These are phyloP conservation scores for Leccinum broughii DNA, from an alignment of 768 basidiomycete species.

Conservation along the genomic window DNA sequence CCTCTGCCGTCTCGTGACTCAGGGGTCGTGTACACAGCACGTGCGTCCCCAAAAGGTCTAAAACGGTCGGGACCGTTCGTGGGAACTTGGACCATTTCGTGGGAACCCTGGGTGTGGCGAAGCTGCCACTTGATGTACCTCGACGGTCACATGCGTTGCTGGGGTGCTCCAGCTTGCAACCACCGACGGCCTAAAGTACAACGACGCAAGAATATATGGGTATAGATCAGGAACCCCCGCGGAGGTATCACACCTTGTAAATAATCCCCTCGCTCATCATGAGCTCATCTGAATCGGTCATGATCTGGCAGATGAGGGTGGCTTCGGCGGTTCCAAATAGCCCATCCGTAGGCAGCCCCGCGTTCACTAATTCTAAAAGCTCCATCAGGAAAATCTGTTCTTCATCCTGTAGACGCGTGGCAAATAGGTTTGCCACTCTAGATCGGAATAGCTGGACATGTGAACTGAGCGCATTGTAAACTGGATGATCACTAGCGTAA, in stretches of 20 bases:
- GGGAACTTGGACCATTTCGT: too few species aligned
- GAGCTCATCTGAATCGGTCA: slow-evolving; percentile 73
- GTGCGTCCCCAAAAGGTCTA: too few species aligned
- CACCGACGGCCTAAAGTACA: background rate
- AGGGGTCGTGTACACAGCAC: too few species aligned
- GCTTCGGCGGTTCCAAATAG: slow-evolving; percentile 86
- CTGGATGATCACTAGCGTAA: background rate
- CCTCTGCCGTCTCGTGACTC: too few species aligned
- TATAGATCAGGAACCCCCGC: background rate
- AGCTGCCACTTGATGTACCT: too few species aligned
- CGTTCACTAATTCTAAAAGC: slow-evolving; percentile 74
- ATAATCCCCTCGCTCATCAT: slow-evolving; percentile 88
- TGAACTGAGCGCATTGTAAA: background rate
- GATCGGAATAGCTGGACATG: slow-evolving; percentile 67
- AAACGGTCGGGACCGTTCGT: too few species aligned
- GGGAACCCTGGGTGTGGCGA: too few species aligned
- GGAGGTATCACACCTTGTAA: slow-evolving; percentile 65
- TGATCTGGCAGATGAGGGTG: slow-evolving; percentile 63
- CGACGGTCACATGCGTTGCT: background rate
- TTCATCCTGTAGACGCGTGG: slow-evolving; percentile 65
- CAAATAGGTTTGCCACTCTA: slow-evolving; percentile 71
- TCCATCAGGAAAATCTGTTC: slow-evolving; percentile 74
- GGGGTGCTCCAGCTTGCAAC: background rate
- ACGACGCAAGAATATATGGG: background rate
- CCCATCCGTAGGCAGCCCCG: slow-evolving; percentile 62